These are phyloP conservation scores for Epicoccum nigrum DNA, from an alignment of 2,329 filamentous ascomycete genomes.

Conservation along the genomic window DNA sequence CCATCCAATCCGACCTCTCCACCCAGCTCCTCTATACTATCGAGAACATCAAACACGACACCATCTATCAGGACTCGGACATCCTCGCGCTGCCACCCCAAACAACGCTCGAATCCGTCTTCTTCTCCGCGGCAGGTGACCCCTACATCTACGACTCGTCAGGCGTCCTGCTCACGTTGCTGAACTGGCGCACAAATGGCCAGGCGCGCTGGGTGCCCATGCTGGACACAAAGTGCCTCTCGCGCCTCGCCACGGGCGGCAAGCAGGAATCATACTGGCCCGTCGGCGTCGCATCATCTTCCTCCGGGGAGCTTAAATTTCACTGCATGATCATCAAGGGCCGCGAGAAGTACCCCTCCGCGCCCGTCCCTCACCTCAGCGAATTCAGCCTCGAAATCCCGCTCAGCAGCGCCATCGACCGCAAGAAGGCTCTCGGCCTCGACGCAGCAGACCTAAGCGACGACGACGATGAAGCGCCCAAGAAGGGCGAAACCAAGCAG, in stretches of 20 bases:
- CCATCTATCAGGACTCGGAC: constrained; percentile 94
- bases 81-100: constrained; percentile 81
- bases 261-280: constrained; percentile 95
- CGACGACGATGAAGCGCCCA: constrained; percentile 23
- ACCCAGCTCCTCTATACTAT: constrained; percentile 87
- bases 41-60: constrained; percentile 90
- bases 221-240: constrained; percentile 83
- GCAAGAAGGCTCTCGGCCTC: constrained; percentile 27
- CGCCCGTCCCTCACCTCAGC: constrained; percentile 89
- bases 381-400: constrained; percentile 95
- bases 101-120: constrained; percentile 76
- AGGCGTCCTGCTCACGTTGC: constrained; percentile 82
- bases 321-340: constrained; percentile 99
- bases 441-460: constrained; percentile 45
- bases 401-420: constrained; percentile 62
- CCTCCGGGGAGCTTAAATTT: constrained; percentile 86
- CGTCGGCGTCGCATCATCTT: constrained; percentile 86
- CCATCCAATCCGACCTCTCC: constrained; percentile 77
- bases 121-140: constrained; percentile 93
- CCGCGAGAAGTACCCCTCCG: constrained; percentile 77
- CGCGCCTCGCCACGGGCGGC: constrained; percentile 80
- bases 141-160: constrained; percentile 96
- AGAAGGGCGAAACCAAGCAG: constrained; percentile 54
- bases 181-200: constrained; percentile 87
- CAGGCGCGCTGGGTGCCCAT: constrained; percentile 91